Evolutionary conservation across 306 rosid genomes (phyloP).

Genomic region (Boehmeria nivea): DNA sequence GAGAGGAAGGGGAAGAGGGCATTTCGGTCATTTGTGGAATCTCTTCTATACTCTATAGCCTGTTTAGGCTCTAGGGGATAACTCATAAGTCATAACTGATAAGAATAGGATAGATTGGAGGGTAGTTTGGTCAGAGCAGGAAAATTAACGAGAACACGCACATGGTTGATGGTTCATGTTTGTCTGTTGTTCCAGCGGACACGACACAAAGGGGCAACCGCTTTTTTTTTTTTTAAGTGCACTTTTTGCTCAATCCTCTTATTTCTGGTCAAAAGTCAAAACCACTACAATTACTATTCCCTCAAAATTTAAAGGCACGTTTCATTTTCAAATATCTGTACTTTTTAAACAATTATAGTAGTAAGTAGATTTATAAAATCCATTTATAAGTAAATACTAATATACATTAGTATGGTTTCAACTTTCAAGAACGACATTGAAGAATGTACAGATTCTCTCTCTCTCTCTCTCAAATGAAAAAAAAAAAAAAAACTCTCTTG

Average conservation of each 20-base stretch:
- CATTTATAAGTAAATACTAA: not conserved
- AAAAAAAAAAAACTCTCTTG: not conserved
- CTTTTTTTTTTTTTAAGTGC: no score
- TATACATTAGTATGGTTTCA: not conserved
- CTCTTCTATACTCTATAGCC: no score
- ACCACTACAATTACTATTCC: no score
- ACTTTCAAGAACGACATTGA: not conserved
- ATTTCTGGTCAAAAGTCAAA: no score
- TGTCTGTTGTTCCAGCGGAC: conserved; percentile 18
- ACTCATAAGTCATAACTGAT: not conserved
- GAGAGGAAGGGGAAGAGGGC: not conserved
- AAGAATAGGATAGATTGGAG: conserved; percentile 12
- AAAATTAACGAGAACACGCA: not conserved
- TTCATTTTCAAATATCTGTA: no score
- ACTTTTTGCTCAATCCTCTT: not conserved
- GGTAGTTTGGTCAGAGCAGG: conserved; percentile 25
- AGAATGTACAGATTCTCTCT: conserved; percentile 17
- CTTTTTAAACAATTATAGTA: no score
- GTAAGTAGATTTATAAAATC: no score
- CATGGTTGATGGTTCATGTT: conserved; percentile 38
- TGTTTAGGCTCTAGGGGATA: no score
- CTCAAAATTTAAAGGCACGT: no score
- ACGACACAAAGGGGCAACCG: conserved; percentile 31
- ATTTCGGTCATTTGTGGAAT: conserved; percentile 1
- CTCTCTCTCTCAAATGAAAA: conserved; percentile 2